These are phyloP conservation scores for Torulaspora quercuum DNA, from an alignment of 805 yeast species.

Conservation along the genomic window DNA sequence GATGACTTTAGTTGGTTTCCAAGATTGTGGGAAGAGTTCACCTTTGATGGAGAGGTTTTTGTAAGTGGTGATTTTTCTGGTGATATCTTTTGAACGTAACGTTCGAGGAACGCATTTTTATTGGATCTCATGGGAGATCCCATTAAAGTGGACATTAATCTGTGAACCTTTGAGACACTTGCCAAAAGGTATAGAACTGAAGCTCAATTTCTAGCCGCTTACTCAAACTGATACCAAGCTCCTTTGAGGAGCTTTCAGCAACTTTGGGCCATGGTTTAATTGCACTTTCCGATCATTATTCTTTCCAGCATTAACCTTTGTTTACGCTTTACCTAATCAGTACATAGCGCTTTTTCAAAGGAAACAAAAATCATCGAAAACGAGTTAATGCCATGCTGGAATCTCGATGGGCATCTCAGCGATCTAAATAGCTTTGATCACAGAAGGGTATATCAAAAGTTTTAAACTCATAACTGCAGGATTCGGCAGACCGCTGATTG, in stretches of 20 bases:
- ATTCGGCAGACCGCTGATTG: background rate
- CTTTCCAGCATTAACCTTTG: conserved; percentile 2
- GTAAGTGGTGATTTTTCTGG: conserved; percentile 17
- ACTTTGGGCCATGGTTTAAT: too few species aligned
- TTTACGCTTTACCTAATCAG: conserved; percentile 15
- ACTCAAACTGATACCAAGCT: too few species aligned
- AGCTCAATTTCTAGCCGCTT: too few species aligned
- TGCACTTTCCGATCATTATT: conserved; percentile 1
- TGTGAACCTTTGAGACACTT: too few species aligned
- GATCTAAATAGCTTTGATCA: background rate
- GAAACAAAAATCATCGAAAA: background rate
- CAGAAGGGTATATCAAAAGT: conserved; percentile 2
- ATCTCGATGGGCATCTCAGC: too few species aligned
- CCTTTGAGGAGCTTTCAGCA: too few species aligned
- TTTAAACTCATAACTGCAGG: conserved; percentile 8
- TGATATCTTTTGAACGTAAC: conserved; percentile 30
- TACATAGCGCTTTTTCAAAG: conserved; percentile 1
- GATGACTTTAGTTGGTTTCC: background rate
- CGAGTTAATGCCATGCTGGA: too few species aligned
- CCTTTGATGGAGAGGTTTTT: conserved; percentile 29
- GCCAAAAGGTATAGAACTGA: too few species aligned
- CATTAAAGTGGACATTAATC: conserved; percentile 19
- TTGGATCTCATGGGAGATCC: conserved; percentile 25
- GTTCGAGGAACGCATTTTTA: conserved; percentile 25
- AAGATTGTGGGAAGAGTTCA: conserved; percentile 20